Evolutionary conservation across 257 asterid species (phyloP).

Genomic region (Penstemon newberryi): DNA sequence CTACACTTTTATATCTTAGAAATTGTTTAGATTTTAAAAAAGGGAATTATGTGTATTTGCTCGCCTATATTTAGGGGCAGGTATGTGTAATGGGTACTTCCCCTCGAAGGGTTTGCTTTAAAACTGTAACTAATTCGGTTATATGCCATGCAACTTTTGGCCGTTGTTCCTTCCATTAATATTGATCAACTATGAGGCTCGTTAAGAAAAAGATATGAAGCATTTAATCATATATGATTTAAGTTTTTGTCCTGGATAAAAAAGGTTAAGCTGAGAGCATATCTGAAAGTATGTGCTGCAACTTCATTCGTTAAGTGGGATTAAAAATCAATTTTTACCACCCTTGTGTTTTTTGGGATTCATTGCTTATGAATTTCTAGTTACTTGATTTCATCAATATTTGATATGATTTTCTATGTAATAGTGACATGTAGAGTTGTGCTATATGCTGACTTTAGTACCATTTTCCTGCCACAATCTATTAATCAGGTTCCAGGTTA

Average conservation of each 20-base stretch:
- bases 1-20: not conserved
- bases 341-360: not conserved
- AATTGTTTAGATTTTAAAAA: not conserved
- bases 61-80: not conserved
- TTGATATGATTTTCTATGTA: constrained; percentile 4
- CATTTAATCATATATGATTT: not conserved
- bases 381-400: not conserved
- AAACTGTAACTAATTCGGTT: not conserved
- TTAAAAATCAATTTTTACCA: not conserved
- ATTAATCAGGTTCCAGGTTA: constrained; percentile 87
- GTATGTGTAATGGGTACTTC: not conserved
- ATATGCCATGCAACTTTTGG: not conserved
- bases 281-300: constrained; percentile 3
- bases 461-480: constrained; percentile 24
- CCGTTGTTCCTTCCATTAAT: constrained; percentile 5
- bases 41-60: not conserved
- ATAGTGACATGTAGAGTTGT: constrained; percentile 7
- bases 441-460: constrained; percentile 29
- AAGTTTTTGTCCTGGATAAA: constrained; percentile 9
- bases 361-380: constrained; percentile 6
- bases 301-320: not conserved
- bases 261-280: constrained; percentile 16
- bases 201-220: not conserved
- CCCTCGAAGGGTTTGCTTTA: not conserved
- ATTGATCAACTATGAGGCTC: not conserved